Evolutionary conservation across 306 rosid genomes (phyloP).

Genomic region (Sophora flavescens): DNA sequence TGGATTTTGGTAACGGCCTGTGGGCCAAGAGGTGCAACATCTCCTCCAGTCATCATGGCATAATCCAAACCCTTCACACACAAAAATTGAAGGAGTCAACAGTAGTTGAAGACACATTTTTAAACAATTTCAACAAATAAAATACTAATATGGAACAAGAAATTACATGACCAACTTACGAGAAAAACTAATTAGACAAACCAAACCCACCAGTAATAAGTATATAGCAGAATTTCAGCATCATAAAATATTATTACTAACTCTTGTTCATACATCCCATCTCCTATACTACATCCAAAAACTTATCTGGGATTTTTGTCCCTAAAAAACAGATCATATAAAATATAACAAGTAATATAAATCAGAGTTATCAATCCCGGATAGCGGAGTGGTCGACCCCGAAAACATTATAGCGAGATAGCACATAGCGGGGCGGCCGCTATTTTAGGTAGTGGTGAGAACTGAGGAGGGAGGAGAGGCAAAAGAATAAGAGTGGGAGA

Average conservation of each 20-base stretch:
- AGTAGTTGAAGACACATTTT: constrained; percentile 11
- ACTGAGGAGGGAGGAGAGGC: too few species aligned
- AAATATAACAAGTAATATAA: constrained; percentile 29
- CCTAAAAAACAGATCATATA: constrained; percentile 31
- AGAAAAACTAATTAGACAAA: constrained; percentile 20
- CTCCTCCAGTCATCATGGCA: constrained; percentile 99
- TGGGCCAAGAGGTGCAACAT: constrained; percentile 95
- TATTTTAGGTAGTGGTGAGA: too few species aligned
- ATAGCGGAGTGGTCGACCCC: too few species aligned
- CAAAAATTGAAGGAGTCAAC: constrained; percentile 36
- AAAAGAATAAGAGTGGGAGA: too few species aligned
- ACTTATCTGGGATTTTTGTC: constrained; percentile 3
- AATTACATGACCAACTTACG: neutral
- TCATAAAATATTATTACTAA: neutral
- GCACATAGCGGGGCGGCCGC: too few species aligned
- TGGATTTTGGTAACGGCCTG: constrained; percentile 99
- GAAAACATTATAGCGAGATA: too few species aligned
- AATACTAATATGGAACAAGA: constrained; percentile 12
- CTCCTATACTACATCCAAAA: neutral
- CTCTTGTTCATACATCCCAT: constrained; percentile 16
- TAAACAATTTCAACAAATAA: constrained; percentile 27
- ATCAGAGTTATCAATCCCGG: too few species aligned
- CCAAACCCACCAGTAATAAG: neutral
- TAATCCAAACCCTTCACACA: constrained; percentile 90
- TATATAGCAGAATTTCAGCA: neutral